phyloP scores from a whole-genome alignment of 169 alveolate genomes.

The Plasmodium gallinaceum region DNA sequence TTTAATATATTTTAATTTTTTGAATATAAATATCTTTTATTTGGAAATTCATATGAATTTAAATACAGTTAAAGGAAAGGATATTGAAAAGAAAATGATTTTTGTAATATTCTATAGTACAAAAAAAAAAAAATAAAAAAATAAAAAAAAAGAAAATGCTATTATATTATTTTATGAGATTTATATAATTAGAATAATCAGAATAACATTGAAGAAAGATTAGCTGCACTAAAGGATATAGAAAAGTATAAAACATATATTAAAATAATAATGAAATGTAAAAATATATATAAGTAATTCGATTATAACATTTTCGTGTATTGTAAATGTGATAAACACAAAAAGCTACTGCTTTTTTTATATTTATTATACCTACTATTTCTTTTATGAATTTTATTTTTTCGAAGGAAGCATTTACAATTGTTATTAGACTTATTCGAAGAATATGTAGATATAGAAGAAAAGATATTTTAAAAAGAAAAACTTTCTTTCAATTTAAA shows the following conservation, averaged over 20 bases:
- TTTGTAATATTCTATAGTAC: constrained; percentile 6
- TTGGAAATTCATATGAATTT: not conserved
- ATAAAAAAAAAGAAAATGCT: too few relatives aligned
- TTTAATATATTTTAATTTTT: too few relatives aligned
- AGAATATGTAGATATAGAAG: constrained; percentile 64
- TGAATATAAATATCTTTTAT: not conserved
- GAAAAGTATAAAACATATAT: constrained; percentile 44
- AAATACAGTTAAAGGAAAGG: constrained; percentile 3
- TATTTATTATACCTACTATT: not conserved
- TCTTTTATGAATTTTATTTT: not conserved
- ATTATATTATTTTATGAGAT: not conserved
- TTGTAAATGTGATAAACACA: not conserved
- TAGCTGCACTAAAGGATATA: constrained; percentile 51
- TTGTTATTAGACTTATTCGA: constrained; percentile 26
- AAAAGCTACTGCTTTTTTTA: not conserved
- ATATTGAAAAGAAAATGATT: not conserved
- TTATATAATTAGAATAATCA: constrained; percentile 16
- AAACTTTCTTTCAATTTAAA: too few relatives aligned
- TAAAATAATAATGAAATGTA: not conserved
- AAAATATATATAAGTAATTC: not conserved
- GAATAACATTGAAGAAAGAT: constrained; percentile 27
- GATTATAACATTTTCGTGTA: not conserved
- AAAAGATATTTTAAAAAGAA: not conserved
- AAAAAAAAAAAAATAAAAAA: not conserved
- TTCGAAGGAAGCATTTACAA: constrained; percentile 47